Conservation (phyloP, 148 eudicot genomes). For the Arctostaphylos glauca region DNA sequence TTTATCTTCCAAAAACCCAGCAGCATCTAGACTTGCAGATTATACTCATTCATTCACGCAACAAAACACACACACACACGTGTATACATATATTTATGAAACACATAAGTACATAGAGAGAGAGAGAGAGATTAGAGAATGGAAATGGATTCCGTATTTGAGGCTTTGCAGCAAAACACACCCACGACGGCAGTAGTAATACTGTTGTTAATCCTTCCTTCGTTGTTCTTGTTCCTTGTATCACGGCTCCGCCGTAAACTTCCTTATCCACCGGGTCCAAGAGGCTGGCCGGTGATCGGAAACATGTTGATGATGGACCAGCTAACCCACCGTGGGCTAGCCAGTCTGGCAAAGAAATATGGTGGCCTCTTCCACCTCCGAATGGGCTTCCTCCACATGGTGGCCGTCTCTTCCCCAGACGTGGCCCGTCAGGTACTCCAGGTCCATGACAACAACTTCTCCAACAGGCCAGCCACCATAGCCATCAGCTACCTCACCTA, state of each 20-base stretch:
- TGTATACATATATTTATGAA: no score
- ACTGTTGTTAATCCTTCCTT: slow-evolving; percentile 26
- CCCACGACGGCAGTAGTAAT: slow-evolving; percentile 3
- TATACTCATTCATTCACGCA: background rate
- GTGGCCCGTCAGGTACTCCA: slow-evolving; percentile 69
- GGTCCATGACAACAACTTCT: slow-evolving; percentile 66
- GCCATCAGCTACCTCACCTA: slow-evolving; percentile 67
- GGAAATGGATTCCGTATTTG: slow-evolving; percentile 17
- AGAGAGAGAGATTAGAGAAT: slow-evolving; percentile 8
- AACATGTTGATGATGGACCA: slow-evolving; percentile 79
- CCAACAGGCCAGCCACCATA: slow-evolving; percentile 67
- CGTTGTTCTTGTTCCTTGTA: slow-evolving; percentile 31
- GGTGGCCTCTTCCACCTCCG: slow-evolving; percentile 64
- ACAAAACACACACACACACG: background rate
- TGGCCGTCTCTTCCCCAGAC: slow-evolving; percentile 50
- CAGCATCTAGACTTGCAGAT: slow-evolving; percentile 6
- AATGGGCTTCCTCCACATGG: slow-evolving; percentile 64
- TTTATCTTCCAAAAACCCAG: background rate
- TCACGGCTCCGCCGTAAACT: slow-evolving; percentile 31
- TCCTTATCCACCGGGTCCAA: slow-evolving; percentile 57
- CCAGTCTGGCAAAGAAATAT: slow-evolving; percentile 31
- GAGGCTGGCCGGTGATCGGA: slow-evolving; percentile 61
- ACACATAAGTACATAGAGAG: background rate
- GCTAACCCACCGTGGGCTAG: slow-evolving; percentile 53
- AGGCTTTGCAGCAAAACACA: slow-evolving; percentile 9